These are phyloP conservation scores for Elongisporangium prolatum DNA, from an alignment of 352 stramenopile genomes.

Conservation along the genomic window DNA sequence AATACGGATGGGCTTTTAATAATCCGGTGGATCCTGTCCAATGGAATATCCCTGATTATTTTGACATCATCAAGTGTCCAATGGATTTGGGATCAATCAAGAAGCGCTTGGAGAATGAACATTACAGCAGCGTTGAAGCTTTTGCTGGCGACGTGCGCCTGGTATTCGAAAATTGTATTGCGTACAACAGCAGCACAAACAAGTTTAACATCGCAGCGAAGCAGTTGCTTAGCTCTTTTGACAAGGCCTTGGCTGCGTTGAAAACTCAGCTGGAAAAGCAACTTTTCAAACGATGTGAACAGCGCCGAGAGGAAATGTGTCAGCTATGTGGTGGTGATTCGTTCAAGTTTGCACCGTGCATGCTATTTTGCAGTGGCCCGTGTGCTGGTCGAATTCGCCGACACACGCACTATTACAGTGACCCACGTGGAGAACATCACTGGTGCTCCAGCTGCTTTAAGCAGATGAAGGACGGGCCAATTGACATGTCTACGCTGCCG, in stretches of 20 bases:
- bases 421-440: constrained; percentile 77
- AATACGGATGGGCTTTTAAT: constrained; percentile 91
- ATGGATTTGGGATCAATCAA: constrained; percentile 99
- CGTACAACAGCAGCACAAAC: constrained; percentile 88
- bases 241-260: constrained; percentile 52
- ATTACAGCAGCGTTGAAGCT: constrained; percentile 90
- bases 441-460: constrained; percentile 89
- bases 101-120: constrained; percentile 92
- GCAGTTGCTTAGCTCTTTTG: constrained; percentile 72
- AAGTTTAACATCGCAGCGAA: constrained; percentile 87
- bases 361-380: constrained; percentile 86
- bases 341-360: constrained; percentile 88
- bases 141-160: constrained; percentile 86
- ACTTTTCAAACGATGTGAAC: constrained; percentile 79
- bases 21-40: constrained; percentile 94
- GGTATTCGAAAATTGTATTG: constrained; percentile 88
- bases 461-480: constrained; percentile 88
- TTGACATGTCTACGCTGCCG: constrained; percentile 87
- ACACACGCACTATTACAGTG: constrained; percentile 87
- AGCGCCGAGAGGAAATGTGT: constrained; percentile 84
- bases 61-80: constrained; percentile 93
- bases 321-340: constrained; percentile 85
- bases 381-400: constrained; percentile 79
- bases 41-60: constrained; percentile 91
- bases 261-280: constrained; percentile 84